Percentiles rank a stretch among this genome's conserved stretches.
phyloP scores from a whole-genome alignment of 228 moss, liverwort and hornwort species.

The Sphagnum magellanicum region DNA sequence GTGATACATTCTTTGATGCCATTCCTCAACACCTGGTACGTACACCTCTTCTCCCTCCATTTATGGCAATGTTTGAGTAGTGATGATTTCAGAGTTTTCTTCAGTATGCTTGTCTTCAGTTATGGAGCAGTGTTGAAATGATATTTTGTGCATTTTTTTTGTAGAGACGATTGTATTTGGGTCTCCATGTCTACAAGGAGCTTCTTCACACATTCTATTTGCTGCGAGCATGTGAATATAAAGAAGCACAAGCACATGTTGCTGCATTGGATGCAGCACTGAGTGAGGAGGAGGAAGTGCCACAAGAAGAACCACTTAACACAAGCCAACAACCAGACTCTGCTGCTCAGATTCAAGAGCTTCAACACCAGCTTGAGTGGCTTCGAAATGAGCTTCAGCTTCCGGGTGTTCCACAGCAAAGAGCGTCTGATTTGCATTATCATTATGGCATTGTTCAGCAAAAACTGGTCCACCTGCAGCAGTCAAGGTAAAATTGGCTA shows the following conservation, averaged over 20 bases:
- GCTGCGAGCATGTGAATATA: conserved; percentile 85
- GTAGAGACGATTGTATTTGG: conserved; percentile 77
- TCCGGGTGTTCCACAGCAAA: conserved; percentile 29
- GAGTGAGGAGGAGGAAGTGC: conserved; percentile 29
- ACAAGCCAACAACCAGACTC: conserved; percentile 15
- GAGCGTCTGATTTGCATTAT: conserved; percentile 48
- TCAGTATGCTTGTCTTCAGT: too few relatives aligned
- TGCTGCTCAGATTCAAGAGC: conserved; percentile 33
- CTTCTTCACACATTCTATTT: conserved; percentile 69
- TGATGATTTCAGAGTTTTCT: too few relatives aligned
- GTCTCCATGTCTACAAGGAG: conserved; percentile 87
- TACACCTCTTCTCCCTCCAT: background rate
- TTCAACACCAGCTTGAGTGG: conserved; percentile 40
- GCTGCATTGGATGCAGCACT: conserved; percentile 55
- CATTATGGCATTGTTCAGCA: conserved; percentile 52
- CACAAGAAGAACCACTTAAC: too few relatives aligned
- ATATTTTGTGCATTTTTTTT: background rate
- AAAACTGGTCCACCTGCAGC: conserved; percentile 36
- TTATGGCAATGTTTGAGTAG: background rate
- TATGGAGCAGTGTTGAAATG: too few relatives aligned
- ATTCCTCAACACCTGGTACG: conserved; percentile 59
- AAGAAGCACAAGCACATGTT: conserved; percentile 62
- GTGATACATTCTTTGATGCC: conserved; percentile 56
- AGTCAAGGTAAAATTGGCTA: conserved; percentile 22
- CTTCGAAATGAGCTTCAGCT: conserved; percentile 45